Evolutionary conservation across 1,284 basidiomycete genomes (phyloP).

Genomic region (Boletus sp.): DNA sequence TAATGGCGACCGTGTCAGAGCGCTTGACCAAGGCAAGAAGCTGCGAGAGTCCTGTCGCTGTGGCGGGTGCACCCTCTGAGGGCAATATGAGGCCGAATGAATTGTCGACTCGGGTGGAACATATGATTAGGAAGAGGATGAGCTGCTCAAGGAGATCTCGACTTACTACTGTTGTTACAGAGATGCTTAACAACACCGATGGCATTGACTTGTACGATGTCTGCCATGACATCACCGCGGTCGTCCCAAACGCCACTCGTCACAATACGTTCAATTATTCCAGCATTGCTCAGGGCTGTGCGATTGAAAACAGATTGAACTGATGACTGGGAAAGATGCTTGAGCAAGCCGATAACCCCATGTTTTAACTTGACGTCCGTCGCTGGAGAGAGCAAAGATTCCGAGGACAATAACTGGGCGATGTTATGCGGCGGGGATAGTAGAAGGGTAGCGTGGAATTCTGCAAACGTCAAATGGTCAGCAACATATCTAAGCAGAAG

Average conservation of each 20-base stretch:
- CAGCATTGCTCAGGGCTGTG: conserved; percentile 55
- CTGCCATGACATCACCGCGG: conserved; percentile 68
- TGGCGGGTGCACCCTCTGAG: conserved; percentile 26
- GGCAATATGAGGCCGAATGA: conserved; percentile 55
- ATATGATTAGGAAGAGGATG: conserved; percentile 8
- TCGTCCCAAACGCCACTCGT: conserved; percentile 71
- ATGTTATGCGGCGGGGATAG: conserved; percentile 51
- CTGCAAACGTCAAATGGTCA: conserved; percentile 36
- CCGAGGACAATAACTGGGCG: conserved; percentile 48
- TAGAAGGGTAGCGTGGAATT: conserved; percentile 61
- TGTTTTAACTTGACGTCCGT: conserved; percentile 82
- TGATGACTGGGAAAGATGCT: conserved; percentile 77
- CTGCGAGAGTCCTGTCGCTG: conserved; percentile 53
- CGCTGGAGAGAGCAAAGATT: conserved; percentile 44
- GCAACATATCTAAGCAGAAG: background rate
- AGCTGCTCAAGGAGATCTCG: conserved; percentile 1
- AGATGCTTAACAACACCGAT: conserved; percentile 89
- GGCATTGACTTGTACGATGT: conserved; percentile 82
- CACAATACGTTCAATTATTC: conserved; percentile 59
- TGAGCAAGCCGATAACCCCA: conserved; percentile 76
- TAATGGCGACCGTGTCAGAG: conserved; percentile 78
- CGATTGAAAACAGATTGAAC: conserved; percentile 60
- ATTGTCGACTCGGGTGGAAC: conserved; percentile 53
- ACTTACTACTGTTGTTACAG: conserved; percentile 70
- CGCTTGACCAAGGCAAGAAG: conserved; percentile 74